Percentiles rank a stretch among this genome's conserved stretches.
phyloP scores from a whole-genome alignment of 2,329 filamentous ascomycete genomes.

The Colletotrichum sidae region DNA sequence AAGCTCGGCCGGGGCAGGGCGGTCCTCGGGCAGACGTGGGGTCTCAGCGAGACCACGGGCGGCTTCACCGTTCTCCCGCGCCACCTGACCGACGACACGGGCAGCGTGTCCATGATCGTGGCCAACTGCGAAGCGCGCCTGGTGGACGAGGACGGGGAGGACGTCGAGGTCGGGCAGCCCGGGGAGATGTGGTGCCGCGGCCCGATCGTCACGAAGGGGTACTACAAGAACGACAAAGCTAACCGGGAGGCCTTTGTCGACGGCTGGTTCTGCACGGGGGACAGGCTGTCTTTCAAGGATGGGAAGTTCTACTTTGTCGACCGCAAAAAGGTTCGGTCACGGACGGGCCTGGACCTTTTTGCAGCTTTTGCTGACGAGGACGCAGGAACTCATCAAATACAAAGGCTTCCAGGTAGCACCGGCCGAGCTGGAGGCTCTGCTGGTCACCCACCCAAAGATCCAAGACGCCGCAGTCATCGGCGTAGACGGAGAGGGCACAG shows the following conservation, averaged over 20 bases:
- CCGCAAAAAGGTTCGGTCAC: conserved; percentile 69
- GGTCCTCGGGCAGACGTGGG: conserved; percentile 66
- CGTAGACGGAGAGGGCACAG: conserved; percentile 57
- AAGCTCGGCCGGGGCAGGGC: conserved; percentile 58
- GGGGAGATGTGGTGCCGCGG: conserved; percentile 78
- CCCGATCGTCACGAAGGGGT: conserved; percentile 78
- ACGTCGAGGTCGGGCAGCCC: conserved; percentile 52
- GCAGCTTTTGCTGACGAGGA: neutral
- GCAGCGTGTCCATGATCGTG: conserved; percentile 57
- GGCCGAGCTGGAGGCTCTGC: conserved; percentile 68
- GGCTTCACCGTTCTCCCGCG: conserved; percentile 58
- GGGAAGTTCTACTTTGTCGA: conserved; percentile 84
- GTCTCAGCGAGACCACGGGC: conserved; percentile 66
- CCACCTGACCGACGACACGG: conserved; percentile 55
- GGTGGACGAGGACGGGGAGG: conserved; percentile 52
- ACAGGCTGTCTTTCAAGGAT: conserved; percentile 78
- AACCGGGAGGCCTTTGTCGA: conserved; percentile 69
- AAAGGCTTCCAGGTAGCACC: conserved; percentile 77
- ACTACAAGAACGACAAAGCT: conserved; percentile 75
- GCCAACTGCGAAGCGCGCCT: conserved; percentile 51
- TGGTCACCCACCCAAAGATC: conserved; percentile 55
- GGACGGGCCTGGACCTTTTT: neutral
- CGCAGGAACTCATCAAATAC: conserved; percentile 68
- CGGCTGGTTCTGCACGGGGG: conserved; percentile 83
- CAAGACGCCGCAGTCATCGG: conserved; percentile 73